Conservation (phyloP, 2,329 filamentous ascomycete species). For the Penicillium thymicola region DNA sequence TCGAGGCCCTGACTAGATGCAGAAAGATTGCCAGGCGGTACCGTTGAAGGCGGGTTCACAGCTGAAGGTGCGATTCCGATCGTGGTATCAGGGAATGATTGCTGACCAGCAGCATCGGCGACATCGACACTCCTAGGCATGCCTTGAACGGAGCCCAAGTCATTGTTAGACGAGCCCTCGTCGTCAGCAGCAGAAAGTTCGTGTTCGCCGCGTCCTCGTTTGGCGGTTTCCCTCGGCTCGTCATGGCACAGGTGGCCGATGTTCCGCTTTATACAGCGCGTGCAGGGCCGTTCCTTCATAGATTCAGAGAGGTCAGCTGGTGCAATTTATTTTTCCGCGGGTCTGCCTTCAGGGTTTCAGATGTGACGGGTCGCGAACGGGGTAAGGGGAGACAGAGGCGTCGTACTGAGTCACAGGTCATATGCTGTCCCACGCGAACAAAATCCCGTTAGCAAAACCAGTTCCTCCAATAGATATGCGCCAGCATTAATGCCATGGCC, state of each 20-base stretch:
- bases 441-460: conserved; percentile 47
- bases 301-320: conserved; percentile 18
- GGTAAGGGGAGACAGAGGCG: conserved; percentile 14
- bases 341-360: conserved; percentile 24
- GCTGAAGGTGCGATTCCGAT: conserved; percentile 50
- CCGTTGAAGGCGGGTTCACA: conserved; percentile 56
- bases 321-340: conserved; percentile 10
- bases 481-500: neutral
- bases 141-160: conserved; percentile 44
- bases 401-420: conserved; percentile 87
- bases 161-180: conserved; percentile 48
- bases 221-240: conserved; percentile 83
- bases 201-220: conserved; percentile 70
- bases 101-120: conserved; percentile 51
- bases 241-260: conserved; percentile 98
- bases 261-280: conserved; percentile 95
- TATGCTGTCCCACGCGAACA: conserved; percentile 63
- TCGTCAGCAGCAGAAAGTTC: conserved; percentile 60
- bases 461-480: conserved; percentile 15
- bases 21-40: conserved; percentile 61
- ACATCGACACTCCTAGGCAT: conserved; percentile 56
- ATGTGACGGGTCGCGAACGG: conserved; percentile 16
- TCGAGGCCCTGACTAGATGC: conserved; percentile 64
- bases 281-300: conserved; percentile 84
- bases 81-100: conserved; percentile 41